Evolutionary conservation across 768 basidiomycete species (phyloP).

Genomic region (Mycena olivaceomarginata): DNA sequence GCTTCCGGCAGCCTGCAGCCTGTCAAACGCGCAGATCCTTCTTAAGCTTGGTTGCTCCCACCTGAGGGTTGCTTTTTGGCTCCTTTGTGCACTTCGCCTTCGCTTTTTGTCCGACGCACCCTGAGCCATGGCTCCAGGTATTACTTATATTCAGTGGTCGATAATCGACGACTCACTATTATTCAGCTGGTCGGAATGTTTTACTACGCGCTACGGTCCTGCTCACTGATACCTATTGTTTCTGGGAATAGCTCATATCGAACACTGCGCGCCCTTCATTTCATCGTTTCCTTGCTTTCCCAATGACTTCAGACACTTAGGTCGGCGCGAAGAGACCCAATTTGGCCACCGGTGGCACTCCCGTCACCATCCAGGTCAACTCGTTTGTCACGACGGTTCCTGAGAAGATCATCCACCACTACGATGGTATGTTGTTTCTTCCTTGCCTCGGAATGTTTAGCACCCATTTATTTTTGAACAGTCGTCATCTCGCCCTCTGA

Average conservation of each 20-base stretch:
- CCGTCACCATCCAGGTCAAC: constrained; percentile 69
- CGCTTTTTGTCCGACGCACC: no score
- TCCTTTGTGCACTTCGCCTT: no score
- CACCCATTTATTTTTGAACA: constrained; percentile 15
- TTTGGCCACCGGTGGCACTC: constrained; percentile 74
- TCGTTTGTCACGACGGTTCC: constrained; percentile 80
- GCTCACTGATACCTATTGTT: not conserved
- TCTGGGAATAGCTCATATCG: constrained; percentile 22
- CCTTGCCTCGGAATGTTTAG: constrained; percentile 15
- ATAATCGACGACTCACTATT: not conserved
- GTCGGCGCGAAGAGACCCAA: constrained; percentile 83
- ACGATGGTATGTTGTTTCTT: constrained; percentile 76
- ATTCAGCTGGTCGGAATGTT: constrained; percentile 28
- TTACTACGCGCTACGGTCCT: not conserved
- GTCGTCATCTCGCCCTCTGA: constrained; percentile 83
- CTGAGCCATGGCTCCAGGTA: constrained; percentile 26
- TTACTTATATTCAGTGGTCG: constrained; percentile 5
- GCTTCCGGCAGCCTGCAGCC: no score
- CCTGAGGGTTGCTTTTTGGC: no score
- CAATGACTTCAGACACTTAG: not conserved
- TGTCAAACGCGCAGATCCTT: no score
- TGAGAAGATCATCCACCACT: constrained; percentile 66
- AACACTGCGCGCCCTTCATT: constrained; percentile 32
- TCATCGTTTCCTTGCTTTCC: not conserved
- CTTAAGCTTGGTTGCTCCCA: no score